phyloP scores from a whole-genome alignment of 176 grass and related monocot genomes.

The Chloris gayana region DNA sequence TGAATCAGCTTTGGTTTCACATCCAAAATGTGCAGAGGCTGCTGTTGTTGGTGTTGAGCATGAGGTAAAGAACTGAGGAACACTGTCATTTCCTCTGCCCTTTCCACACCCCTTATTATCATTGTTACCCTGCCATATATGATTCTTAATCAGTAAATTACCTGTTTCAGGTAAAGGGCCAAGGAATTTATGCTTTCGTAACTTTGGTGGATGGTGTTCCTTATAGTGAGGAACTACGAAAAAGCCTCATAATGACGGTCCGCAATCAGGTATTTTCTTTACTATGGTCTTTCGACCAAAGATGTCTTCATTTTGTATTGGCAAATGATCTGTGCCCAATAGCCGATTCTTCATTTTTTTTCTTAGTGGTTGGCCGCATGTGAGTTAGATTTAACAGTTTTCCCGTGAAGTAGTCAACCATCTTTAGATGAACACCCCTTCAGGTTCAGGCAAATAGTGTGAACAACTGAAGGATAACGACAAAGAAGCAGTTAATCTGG shows the following conservation, averaged over 20 bases:
- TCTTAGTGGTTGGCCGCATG: neutral
- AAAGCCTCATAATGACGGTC: slow-evolving; percentile 74
- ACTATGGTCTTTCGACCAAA: neutral
- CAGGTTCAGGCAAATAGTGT: slow-evolving; percentile 21
- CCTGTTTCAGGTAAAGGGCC: slow-evolving; percentile 81
- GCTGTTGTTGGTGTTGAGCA: slow-evolving; percentile 97
- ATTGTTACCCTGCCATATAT: slow-evolving; percentile 7
- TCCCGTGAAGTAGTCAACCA: neutral
- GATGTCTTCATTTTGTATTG: neutral
- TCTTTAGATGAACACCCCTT: slow-evolving; percentile 25
- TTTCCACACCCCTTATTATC: neutral
- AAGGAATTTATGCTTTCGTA: slow-evolving; percentile 95
- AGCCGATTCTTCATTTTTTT: neutral
- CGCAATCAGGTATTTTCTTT: slow-evolving; percentile 74
- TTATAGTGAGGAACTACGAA: slow-evolving; percentile 83
- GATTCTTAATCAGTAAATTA: slow-evolving; percentile 26
- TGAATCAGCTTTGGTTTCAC: slow-evolving; percentile 93
- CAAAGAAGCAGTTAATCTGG: slow-evolving; percentile 9
- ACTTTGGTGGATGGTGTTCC: slow-evolving; percentile 88
- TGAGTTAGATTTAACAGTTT: too few relatives aligned
- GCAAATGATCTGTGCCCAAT: neutral
- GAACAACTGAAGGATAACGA: neutral
- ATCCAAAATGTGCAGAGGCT: slow-evolving; percentile 88
- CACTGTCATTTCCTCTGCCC: neutral
- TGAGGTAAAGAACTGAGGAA: slow-evolving; percentile 56